Percentiles rank a stretch among this genome's conserved stretches.
These are phyloP conservation scores for Leccinum fibrillosum DNA, from an alignment of 768 basidiomycete species.

Conservation along the genomic window DNA sequence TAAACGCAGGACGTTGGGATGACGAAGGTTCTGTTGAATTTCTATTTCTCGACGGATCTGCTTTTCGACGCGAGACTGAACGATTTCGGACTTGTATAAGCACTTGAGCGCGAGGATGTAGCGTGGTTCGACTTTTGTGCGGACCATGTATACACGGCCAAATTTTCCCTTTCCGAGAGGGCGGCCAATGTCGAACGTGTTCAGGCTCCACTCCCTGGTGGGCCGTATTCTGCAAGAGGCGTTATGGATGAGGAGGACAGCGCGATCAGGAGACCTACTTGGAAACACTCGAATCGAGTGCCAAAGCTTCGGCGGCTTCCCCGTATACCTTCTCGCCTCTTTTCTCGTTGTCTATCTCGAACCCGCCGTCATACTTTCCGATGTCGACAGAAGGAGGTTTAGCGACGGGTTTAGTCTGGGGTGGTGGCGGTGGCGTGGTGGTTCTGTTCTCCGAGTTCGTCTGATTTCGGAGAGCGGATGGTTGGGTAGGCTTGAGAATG, in stretches of 20 bases:
- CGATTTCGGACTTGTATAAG: conserved; percentile 94
- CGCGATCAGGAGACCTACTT: conserved; percentile 41
- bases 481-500: conserved; percentile 28
- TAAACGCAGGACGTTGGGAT: conserved; percentile 90
- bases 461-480: conserved; percentile 45
- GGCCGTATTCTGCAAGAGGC: conserved; percentile 51
- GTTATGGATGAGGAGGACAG: not conserved
- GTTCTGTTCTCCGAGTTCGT: conserved; percentile 24
- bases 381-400: conserved; percentile 55
- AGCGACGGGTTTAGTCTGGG: conserved; percentile 15
- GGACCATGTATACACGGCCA: conserved; percentile 97
- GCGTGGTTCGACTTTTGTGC: conserved; percentile 82
- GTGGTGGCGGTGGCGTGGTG: conserved; percentile 17
- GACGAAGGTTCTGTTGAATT: conserved; percentile 94
- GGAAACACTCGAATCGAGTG: conserved; percentile 79
- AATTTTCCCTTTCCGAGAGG: conserved; percentile 99
- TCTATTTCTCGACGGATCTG: conserved; percentile 98
- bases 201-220: conserved; percentile 81
- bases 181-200: conserved; percentile 89
- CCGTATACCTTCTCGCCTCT: conserved; percentile 71
- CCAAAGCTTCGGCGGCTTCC: conserved; percentile 76
- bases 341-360: conserved; percentile 86
- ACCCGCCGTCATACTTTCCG: conserved; percentile 92
- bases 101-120: conserved; percentile 98
- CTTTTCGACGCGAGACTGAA: conserved; percentile 89